A percentile compares a stretch with the other conserved stretches of the same genome.
Conservation (phyloP, 2,329 filamentous ascomycete genomes). For the Colletotrichum plurivorum region DNA sequence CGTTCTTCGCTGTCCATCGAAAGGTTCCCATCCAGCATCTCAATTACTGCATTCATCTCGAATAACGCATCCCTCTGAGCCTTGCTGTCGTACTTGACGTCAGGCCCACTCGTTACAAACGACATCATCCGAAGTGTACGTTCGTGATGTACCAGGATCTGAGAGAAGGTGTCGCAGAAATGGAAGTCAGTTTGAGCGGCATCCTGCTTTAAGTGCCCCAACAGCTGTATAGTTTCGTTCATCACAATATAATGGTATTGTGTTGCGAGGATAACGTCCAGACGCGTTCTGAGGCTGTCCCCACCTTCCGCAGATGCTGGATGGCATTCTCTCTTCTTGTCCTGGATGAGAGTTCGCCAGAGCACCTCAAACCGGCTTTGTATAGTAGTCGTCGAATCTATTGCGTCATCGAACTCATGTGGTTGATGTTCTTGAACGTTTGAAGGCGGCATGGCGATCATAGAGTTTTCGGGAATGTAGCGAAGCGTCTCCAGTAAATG, state of each 20-base stretch:
- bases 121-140: background rate
- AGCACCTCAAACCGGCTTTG: background rate
- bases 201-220: background rate
- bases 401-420: background rate
- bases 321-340: background rate
- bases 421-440: background rate
- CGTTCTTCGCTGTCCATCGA: background rate
- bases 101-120: background rate
- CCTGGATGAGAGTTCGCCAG: background rate
- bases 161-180: background rate
- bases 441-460: background rate
- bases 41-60: background rate
- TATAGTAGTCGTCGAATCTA: background rate
- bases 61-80: background rate
- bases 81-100: background rate
- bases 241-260: background rate
- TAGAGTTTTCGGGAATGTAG: background rate
- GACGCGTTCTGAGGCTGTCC: background rate
- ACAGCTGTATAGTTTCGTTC: background rate
- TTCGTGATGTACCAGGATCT: background rate
- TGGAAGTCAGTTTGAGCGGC: background rate
- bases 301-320: background rate
- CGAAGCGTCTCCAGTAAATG: background rate
- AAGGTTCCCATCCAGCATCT: background rate
- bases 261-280: background rate